A percentile compares a stretch with the other conserved stretches of the same genome.
These are phyloP conservation scores for Suillus alpinus DNA, from an alignment of 768 basidiomycete species.

Conservation along the genomic window DNA sequence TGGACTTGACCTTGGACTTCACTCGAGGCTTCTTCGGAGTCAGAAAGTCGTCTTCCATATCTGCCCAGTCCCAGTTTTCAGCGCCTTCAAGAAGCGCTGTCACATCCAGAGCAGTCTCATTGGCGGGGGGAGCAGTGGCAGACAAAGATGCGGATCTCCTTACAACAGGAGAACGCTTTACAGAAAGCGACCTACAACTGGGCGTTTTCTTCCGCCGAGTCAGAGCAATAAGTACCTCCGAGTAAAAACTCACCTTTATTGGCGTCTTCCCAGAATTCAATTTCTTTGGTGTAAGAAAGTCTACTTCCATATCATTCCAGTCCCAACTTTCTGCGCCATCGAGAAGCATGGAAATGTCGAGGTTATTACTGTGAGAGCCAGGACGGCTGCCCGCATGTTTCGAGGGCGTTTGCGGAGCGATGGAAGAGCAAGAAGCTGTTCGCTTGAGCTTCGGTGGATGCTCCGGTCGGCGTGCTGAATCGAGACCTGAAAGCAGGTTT, in stretches of 20 bases:
- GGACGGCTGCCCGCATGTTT: conserved; percentile 18
- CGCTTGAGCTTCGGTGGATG: conserved; percentile 26
- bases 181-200: conserved; percentile 17
- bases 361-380: conserved; percentile 18
- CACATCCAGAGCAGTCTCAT: conserved; percentile 40
- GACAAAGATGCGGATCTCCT: conserved; percentile 13
- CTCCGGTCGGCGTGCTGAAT: conserved; percentile 33
- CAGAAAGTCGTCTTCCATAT: conserved; percentile 47
- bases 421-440: conserved; percentile 3
- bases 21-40: conserved; percentile 41
- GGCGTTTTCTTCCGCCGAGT: conserved; percentile 14
- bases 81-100: conserved; percentile 55
- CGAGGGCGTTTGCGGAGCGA: conserved; percentile 3
- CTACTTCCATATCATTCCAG: conserved; percentile 54
- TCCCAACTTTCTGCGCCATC: conserved; percentile 73
- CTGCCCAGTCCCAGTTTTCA: conserved; percentile 69
- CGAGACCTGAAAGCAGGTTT: conserved; percentile 48
- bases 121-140: background rate
- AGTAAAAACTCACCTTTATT: conserved; percentile 13
- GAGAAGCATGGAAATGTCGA: conserved; percentile 49
- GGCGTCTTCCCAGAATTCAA: conserved; percentile 27
- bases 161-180: conserved; percentile 13
- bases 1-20: conserved; percentile 18
- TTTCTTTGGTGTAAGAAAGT: conserved; percentile 52
- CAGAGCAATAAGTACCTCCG: background rate